Evolutionary conservation across 257 asterid species (phyloP), one percentile per base, ranked within the genome.

Genomic region (Leonotis leonurus): DNA sequence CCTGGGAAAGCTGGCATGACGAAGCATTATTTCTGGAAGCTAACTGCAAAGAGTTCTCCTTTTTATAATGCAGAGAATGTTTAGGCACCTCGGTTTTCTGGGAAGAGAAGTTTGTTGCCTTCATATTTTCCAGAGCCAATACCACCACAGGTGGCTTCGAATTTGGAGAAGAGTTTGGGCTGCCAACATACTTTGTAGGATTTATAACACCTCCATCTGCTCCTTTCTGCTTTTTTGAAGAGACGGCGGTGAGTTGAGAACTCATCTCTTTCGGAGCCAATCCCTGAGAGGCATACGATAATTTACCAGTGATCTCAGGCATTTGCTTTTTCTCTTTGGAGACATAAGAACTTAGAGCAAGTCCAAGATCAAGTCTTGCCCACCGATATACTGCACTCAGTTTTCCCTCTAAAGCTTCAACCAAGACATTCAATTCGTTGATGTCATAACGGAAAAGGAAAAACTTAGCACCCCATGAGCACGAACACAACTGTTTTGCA

Each of bases 361-460:
- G 89, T 69, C 99, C 97, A 16, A 92, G 82, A 80, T 92, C 95
- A 64, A 73, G 88, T 73, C 88, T 89, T 71, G 97, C 99, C 99
- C 99, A 92, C 68, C 97, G 75, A 81, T 92, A 89, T 55, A 92
- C 80, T 44, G 99, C 85, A 80, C 99, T 89, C 54, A 92, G 78
- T 80, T 92, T 92, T 56, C 99, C 99, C 77, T 89, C 99, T 85
- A 92, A 74, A 68, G 99, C 99, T 58, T 92, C 96, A 70, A 89
- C 97, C 83, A 92, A 71, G 60, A 92, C 67, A 70, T 83, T 89
- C 67, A 92, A 72, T 62, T 92, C 99, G 55, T 62, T 78, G 68
- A 89, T 69, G 75, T 85, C 95, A 61, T 87, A 92, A 27, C 99
- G 97, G 67, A 85, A 89, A 54, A 92, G 97, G 72, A 89, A 89